Evolutionary conservation across 139 green algal genomes (phyloP).

Genomic region (Yamagishiella unicocca): DNA sequence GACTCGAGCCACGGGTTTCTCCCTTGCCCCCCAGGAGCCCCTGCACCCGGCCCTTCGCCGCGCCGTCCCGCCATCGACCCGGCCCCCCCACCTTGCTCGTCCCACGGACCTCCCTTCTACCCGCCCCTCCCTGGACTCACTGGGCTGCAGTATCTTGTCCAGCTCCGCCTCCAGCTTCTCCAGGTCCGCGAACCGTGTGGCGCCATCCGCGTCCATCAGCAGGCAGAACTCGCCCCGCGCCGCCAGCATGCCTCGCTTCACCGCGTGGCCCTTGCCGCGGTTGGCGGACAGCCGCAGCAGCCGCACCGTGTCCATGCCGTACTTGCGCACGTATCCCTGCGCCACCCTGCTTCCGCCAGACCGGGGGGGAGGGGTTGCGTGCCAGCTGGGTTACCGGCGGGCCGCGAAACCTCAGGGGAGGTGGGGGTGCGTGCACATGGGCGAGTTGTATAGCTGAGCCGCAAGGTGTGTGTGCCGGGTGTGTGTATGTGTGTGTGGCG

Average conservation of each 20-base stretch:
- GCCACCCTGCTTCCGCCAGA: slow-evolving; percentile 54
- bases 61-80: too few relatives aligned
- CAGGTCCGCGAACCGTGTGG: slow-evolving; percentile 89
- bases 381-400: too few relatives aligned
- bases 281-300: slow-evolving; percentile 86
- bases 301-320: slow-evolving; percentile 86
- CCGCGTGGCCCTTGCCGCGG: slow-evolving; percentile 87
- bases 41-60: too few relatives aligned
- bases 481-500: too few relatives aligned
- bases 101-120: not conserved
- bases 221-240: slow-evolving; percentile 84
- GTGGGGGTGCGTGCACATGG: too few relatives aligned
- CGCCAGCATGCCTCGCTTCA: slow-evolving; percentile 82
- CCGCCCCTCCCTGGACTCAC: not conserved
- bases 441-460: too few relatives aligned
- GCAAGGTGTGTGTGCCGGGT: too few relatives aligned
- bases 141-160: slow-evolving; percentile 24
- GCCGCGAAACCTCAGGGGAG: too few relatives aligned
- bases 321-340: slow-evolving; percentile 72
- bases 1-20: too few relatives aligned
- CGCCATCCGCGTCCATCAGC: slow-evolving; percentile 90
- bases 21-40: too few relatives aligned
- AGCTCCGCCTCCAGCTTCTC: slow-evolving; percentile 84
- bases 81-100: too few relatives aligned
- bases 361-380: not conserved